Base-by-base conservation (phyloP, 1,284 basidiomycete genomes). In the Singerocomus inundabilis region DNA sequence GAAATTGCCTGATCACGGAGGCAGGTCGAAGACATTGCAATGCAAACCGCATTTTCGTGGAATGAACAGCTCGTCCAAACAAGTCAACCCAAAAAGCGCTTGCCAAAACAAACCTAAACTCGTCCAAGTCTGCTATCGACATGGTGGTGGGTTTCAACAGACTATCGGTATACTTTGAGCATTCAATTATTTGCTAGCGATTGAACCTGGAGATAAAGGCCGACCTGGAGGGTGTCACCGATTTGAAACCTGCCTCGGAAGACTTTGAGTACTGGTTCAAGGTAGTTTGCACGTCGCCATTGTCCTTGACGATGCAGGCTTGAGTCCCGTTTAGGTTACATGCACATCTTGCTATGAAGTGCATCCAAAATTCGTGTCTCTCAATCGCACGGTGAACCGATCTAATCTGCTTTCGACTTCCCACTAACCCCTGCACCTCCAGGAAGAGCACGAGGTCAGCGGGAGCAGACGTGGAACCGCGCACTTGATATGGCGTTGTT, bases 261-360 rank as follows among this genome's bases (percentile, higher is more conserved):
- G 77, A 83, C 54, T 91, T 87, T 56, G 85, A 90, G 53, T 91
- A 81, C 66, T 85, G 85, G 72, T 91, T 91, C 71, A 65, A 85
- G 74, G 88, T 87, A 46, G 49, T 39, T 40, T 37, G 30, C 32
- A 5, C 6, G 21, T 24, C 40, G 15, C 47, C 6, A 28, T 11
- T 24, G 9, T 35, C 33, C 36, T 39, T 11, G 25, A 39, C 30
- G 43, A 29, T 30, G 12, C 13, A 39, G n/a, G 43, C 32, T 48
- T 33, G 28, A 35, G 34, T 31, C 16, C 36, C 16, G 21, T 49
- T 44, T 38, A 91, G 87, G 86, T 91, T n/a, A 79, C 82, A 69
- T 91, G 88, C 66, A 88, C 73, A 29, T 86, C 80, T 63, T 91
- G 88, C 62, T 75, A 86, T 51, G 88, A 90, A 69, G 67, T 69